A percentile compares a stretch with the other conserved stretches of the same genome.
Conservation (phyloP, 2,329 filamentous ascomycete genomes). For the Trichoderma sp. region DNA sequence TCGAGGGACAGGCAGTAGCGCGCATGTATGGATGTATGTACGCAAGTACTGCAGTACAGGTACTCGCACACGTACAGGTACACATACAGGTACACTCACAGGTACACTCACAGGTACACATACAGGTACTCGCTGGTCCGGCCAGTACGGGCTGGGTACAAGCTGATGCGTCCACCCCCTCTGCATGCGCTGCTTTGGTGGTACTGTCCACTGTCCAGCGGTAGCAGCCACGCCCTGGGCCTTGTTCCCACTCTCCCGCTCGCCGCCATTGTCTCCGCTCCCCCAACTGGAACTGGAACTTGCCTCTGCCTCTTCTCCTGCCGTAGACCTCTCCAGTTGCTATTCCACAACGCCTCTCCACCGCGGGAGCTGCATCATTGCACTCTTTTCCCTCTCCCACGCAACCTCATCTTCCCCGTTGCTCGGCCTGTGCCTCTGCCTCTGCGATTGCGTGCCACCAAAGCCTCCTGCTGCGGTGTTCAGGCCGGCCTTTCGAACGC, state of each 20-base stretch:
- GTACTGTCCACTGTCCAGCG: neutral
- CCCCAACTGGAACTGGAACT: constrained; percentile 30
- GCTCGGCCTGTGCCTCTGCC: neutral
- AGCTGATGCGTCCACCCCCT: neutral
- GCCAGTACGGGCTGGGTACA: neutral
- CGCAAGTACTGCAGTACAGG: neutral
- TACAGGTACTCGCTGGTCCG: neutral
- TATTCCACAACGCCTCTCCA: constrained; percentile 10
- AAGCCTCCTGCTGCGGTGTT: constrained; percentile 25
- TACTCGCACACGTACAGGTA: neutral
- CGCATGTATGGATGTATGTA: neutral
- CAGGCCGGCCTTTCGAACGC: constrained; percentile 25
- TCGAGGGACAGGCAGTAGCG: neutral
- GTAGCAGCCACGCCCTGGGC: constrained; percentile 5
- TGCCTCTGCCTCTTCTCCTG: constrained; percentile 27
- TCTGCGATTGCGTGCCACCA: constrained; percentile 17
- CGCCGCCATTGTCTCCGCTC: constrained; percentile 37
- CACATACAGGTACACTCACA: neutral
- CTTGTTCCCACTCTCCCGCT: constrained; percentile 31
- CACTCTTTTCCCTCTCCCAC: constrained; percentile 17
- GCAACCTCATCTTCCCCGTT: constrained; percentile 18
- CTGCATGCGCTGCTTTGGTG: neutral
- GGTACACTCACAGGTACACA: neutral
- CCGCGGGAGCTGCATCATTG: constrained; percentile 33
- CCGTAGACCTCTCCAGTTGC: neutral